Base-by-base conservation (phyloP, 2,329 filamentous ascomycete species). In the Cladosporium sp. region DNA sequence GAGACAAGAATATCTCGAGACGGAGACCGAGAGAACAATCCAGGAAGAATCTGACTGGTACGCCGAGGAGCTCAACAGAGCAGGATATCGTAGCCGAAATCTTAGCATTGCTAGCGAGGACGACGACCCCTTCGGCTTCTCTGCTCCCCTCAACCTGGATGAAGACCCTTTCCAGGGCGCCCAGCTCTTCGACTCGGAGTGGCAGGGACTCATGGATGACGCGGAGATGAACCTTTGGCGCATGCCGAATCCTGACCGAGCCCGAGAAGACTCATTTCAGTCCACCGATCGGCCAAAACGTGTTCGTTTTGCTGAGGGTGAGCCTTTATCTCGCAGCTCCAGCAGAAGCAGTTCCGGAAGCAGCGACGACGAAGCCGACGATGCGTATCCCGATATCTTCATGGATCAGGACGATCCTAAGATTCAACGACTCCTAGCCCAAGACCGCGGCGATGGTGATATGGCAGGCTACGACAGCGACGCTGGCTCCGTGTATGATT, bases 321-420 rank as follows among this genome's bases (percentile, higher is more conserved):
- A 65, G 8, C 65, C 64, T 17, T 39, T 51, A 8, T 62, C 62
- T n/a, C 61, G 67, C n/a, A 66, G 63, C 9, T 68, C 68, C n/a
- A 70, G 68, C 58, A 36, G 38, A 19, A 50, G 39, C 30, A 60
- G 52, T 38, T 63, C 63, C n/a, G 59, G 67, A 42, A 70, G 67
- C 51, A 71, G 66, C 42, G 60, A 63, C 22, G 69, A 70, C 34
- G 66, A 67, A 34, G 66, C 70, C 12, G 66, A 70, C 59, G 64
- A 66, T n/a, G 50, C 52, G n/a, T 74, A 70, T 52, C 71, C 71
- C 8, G 72, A 74, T 58, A 66, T 74, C 8, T 70, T 74, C 56
- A 68, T 69, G 57, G 66, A 64, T 22, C 60, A 61, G 58, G 65
- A 66, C 38, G 60, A 63, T 22, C 57, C 62, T 4, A 61, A 59